Percentiles rank a stretch among this genome's conserved stretches.
Evolutionary conservation across 345 rosid species (phyloP).

Genomic region (Orychophragmus violaceus): DNA sequence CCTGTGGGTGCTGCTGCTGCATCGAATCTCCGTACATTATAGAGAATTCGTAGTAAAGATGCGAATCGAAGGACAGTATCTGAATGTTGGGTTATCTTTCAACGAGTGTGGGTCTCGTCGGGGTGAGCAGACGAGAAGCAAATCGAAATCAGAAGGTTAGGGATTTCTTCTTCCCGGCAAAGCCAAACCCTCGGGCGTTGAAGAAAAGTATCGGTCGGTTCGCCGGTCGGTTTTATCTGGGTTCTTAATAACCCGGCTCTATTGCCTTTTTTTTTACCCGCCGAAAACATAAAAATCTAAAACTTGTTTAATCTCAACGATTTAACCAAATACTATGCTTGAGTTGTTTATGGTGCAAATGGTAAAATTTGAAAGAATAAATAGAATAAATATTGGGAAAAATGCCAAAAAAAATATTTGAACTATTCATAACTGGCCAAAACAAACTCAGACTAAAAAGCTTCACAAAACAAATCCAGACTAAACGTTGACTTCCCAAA

Average conservation of each 20-base stretch:
- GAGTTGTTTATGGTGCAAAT: neutral
- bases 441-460: no score
- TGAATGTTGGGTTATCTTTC: neutral
- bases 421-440: no score
- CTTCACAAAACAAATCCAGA: no score
- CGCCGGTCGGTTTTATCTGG: neutral
- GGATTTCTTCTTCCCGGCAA: neutral
- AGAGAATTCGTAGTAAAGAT: neutral
- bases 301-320: neutral
- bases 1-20: conserved; percentile 41
- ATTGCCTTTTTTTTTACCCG: neutral
- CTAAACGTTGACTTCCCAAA: no score
- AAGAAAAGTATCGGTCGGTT: neutral
- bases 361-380: neutral
- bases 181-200: neutral
- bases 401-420: no score
- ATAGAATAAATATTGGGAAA: no score
- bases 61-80: neutral
- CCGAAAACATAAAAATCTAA: neutral
- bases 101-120: neutral
- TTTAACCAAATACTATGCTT: neutral
- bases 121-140: neutral
- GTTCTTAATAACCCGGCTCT: neutral
- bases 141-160: neutral
- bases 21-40: conserved; percentile 67